Conservation (phyloP, 345 rosid species). For the Viola odorata region DNA sequence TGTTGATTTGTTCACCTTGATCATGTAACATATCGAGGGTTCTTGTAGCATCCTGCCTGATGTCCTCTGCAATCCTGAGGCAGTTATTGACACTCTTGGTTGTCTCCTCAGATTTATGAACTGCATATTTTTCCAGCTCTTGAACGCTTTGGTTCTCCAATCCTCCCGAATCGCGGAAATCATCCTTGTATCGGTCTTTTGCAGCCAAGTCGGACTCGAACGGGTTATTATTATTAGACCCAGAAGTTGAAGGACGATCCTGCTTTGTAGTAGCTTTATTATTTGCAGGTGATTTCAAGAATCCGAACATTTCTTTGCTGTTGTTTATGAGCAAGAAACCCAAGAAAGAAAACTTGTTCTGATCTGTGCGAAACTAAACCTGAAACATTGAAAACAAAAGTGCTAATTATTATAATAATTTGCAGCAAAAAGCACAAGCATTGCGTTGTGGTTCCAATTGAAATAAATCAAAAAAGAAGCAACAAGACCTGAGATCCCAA, state of each 20-base stretch:
- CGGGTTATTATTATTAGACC: constrained; percentile 19
- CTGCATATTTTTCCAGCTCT: constrained; percentile 29
- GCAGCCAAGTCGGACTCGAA: constrained; percentile 4
- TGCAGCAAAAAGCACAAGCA: not conserved
- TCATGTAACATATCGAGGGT: constrained; percentile 29
- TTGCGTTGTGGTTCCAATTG: not conserved
- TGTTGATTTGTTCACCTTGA: constrained; percentile 29
- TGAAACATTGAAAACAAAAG: not conserved
- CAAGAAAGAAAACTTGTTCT: no score
- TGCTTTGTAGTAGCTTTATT: constrained; percentile 19
- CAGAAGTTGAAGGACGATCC: constrained; percentile 20
- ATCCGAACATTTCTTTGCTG: constrained; percentile 65
- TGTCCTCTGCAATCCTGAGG: constrained; percentile 22
- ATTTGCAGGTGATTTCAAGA: constrained; percentile 43
- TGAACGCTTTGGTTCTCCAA: constrained; percentile 25
- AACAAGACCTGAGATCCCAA: not conserved
- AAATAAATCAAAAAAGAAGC: not conserved
- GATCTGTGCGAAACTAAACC: not conserved
- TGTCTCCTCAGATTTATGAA: constrained; percentile 24
- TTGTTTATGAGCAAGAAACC: constrained; percentile 7
- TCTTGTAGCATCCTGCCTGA: constrained; percentile 21
- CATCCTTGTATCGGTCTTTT: constrained; percentile 17
- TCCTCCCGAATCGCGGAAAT: constrained; percentile 23
- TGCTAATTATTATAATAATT: not conserved
- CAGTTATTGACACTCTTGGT: constrained; percentile 22